phyloP scores from a whole-genome alignment of 116 monocot genomes.

The Iris pallida region DNA sequence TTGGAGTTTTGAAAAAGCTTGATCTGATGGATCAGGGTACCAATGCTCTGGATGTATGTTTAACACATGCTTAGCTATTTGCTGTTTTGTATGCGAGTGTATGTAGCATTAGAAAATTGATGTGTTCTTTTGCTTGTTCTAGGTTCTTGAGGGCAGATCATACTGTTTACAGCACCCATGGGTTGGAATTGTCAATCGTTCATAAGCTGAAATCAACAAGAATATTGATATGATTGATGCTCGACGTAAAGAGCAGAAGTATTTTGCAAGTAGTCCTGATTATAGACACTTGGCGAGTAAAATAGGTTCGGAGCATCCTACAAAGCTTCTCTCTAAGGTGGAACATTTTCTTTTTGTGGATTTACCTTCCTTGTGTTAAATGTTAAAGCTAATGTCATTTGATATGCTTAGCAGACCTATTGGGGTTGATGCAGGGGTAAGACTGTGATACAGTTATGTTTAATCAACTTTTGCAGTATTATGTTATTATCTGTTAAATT shows the following conservation, averaged over 20 bases:
- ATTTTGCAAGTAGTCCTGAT: constrained; percentile 88
- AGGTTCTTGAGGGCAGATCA: constrained; percentile 97
- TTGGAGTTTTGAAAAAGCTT: constrained; percentile 98
- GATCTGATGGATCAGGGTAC: constrained; percentile 99
- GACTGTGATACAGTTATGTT: constrained; percentile 1
- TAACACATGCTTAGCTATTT: constrained; percentile 4
- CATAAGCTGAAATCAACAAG: constrained; percentile 98
- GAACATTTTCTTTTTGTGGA: background rate
- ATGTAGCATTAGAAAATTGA: background rate
- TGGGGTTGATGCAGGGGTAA: constrained; percentile 86
- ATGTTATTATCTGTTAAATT: background rate
- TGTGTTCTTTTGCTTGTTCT: constrained; percentile 8
- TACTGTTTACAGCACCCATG: constrained; percentile 94
- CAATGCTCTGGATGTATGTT: constrained; percentile 92
- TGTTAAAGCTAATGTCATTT: constrained; percentile 12
- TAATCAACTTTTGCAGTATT: background rate
- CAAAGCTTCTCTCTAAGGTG: constrained; percentile 86
- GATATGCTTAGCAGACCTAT: constrained; percentile 91
- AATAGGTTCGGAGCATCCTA: constrained; percentile 97
- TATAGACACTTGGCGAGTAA: constrained; percentile 91
- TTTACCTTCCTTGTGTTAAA: background rate
- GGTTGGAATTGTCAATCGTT: constrained; percentile 99
- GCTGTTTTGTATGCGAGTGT: too few relatives aligned
- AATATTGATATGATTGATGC: constrained; percentile 97
- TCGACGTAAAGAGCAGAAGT: constrained; percentile 80